phyloP scores from a whole-genome alignment of 345 rosid genomes.

The Passiflora organensis region DNA sequence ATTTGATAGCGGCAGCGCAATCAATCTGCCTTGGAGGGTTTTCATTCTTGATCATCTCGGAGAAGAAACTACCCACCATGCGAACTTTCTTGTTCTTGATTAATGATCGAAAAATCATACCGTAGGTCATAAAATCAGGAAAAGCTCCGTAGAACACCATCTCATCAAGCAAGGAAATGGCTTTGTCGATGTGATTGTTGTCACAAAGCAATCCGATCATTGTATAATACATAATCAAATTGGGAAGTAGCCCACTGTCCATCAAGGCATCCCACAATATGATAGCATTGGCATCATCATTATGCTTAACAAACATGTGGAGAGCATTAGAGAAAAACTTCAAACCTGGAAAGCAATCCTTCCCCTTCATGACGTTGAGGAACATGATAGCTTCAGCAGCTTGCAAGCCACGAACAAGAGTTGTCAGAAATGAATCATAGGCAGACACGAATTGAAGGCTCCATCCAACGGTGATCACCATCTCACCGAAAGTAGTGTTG shows the following conservation, averaged over 20 bases:
- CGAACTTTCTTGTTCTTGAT: constrained; percentile 40
- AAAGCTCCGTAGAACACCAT: constrained; percentile 51
- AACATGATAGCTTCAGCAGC: constrained; percentile 38
- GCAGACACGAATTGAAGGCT: constrained; percentile 19
- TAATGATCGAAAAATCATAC: constrained; percentile 44
- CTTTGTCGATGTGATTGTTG: constrained; percentile 32
- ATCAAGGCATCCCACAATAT: constrained; percentile 44
- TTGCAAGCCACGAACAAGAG: constrained; percentile 28
- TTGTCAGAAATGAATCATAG: constrained; percentile 37
- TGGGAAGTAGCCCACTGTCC: constrained; percentile 36
- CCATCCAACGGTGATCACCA: constrained; percentile 44
- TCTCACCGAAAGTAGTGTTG: constrained; percentile 45
- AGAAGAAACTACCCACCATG: constrained; percentile 35
- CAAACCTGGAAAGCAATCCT: constrained; percentile 48
- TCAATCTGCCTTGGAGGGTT: constrained; percentile 35
- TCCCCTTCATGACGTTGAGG: constrained; percentile 40
- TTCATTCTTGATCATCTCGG: constrained; percentile 58
- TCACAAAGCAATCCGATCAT: constrained; percentile 44
- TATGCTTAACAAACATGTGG: constrained; percentile 36
- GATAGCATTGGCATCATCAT: constrained; percentile 25
- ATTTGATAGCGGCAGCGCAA: constrained; percentile 38
- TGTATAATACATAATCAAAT: constrained; percentile 42
- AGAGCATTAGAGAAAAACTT: constrained; percentile 43
- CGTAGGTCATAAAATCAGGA: constrained; percentile 45
- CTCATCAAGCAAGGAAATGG: constrained; percentile 42